Evolutionary conservation across 306 rosid species (phyloP).

Genomic region (Betula pendula): DNA sequence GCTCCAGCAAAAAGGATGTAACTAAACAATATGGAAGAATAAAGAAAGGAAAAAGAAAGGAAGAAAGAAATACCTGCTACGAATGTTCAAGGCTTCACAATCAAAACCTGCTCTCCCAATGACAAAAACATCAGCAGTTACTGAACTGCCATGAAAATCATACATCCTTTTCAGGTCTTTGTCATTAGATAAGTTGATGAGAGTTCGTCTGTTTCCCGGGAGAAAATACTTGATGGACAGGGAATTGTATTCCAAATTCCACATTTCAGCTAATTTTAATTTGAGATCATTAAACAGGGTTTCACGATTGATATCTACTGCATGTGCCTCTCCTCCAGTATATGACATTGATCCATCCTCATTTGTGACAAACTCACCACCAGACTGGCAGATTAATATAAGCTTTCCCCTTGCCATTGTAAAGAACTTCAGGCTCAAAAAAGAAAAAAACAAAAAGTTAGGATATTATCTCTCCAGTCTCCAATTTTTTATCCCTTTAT

Average conservation of each 20-base stretch:
- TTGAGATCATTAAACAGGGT: conserved; percentile 47
- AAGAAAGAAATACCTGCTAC: conserved; percentile 33
- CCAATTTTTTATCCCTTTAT: not conserved
- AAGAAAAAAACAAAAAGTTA: not conserved
- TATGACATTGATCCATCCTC: conserved; percentile 57
- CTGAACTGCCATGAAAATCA: conserved; percentile 44
- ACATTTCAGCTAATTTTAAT: conserved; percentile 46
- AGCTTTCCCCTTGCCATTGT: conserved; percentile 56
- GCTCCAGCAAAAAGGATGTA: not conserved
- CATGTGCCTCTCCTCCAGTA: conserved; percentile 60
- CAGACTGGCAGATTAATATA: conserved; percentile 55
- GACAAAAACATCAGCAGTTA: conserved; percentile 52
- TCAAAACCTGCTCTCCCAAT: conserved; percentile 40
- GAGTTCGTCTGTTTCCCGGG: conserved; percentile 50
- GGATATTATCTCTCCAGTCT: not conserved
- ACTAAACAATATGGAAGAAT: not conserved
- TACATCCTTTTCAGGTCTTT: conserved; percentile 56
- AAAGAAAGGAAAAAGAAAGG: not conserved
- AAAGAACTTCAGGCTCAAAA: conserved; percentile 24
- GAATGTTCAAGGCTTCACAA: conserved; percentile 30
- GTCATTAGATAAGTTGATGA: conserved; percentile 48
- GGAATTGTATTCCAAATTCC: conserved; percentile 40
- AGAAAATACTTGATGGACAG: conserved; percentile 56
- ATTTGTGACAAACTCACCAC: conserved; percentile 42
- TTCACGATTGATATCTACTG: conserved; percentile 48